A percentile compares a stretch with the other conserved stretches of the same genome.
phyloP scores from a whole-genome alignment of 352 stramenopile genomes.

The Pelagophyceae sp. region DNA sequence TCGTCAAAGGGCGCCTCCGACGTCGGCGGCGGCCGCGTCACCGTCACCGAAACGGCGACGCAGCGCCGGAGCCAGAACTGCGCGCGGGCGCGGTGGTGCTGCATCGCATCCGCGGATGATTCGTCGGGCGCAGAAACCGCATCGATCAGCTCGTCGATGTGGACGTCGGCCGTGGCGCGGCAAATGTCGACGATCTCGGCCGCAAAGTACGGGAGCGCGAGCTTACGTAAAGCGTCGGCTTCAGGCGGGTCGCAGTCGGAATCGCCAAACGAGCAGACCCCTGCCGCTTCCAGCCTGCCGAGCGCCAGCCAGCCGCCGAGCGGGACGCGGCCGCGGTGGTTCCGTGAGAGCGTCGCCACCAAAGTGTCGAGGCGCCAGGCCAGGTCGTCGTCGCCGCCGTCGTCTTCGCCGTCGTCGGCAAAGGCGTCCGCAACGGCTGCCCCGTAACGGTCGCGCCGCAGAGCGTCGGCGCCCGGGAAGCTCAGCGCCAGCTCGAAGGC shows the following conservation, averaged over 20 bases:
- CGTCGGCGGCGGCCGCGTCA: neutral
- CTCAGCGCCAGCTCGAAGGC: neutral
- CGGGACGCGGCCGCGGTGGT: neutral
- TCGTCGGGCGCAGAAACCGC: no score
- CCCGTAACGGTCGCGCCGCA: neutral
- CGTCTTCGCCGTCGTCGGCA: neutral
- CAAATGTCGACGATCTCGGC: neutral
- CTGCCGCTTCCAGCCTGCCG: neutral
- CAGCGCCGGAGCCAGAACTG: neutral
- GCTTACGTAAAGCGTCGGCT: neutral
- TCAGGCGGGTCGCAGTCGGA: no score
- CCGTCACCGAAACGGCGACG: neutral
- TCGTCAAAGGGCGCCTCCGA: neutral
- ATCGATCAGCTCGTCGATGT: neutral
- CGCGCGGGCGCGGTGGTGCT: neutral
- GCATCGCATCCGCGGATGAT: neutral
- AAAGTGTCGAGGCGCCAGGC: neutral
- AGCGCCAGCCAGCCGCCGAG: neutral
- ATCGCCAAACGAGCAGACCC: neutral
- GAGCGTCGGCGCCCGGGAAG: neutral
- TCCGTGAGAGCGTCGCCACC: neutral
- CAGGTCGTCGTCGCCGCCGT: neutral
- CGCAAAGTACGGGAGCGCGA: neutral
- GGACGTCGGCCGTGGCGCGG: neutral
- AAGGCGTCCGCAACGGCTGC: neutral